These are phyloP conservation scores for Salvia hispanica DNA, from an alignment of 257 asterid species.

Conservation along the genomic window DNA sequence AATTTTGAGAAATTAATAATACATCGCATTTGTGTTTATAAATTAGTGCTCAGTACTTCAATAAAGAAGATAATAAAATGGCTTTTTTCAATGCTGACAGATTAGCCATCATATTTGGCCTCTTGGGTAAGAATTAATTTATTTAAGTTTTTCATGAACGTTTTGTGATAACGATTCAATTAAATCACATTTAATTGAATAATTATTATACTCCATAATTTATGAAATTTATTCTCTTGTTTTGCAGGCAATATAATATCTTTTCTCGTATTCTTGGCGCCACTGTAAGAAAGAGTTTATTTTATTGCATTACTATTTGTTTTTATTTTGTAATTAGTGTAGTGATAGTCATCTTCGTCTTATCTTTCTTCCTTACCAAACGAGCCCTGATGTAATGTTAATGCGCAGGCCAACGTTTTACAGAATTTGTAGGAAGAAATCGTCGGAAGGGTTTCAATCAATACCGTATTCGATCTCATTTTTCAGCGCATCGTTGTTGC, in stretches of 20 bases:
- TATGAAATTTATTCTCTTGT: not conserved
- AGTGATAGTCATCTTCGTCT: not conserved
- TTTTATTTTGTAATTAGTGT: not conserved
- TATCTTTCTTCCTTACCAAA: too few relatives aligned
- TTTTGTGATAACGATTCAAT: not conserved
- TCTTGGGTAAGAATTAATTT: slow-evolving; percentile 44
- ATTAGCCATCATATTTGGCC: slow-evolving; percentile 60
- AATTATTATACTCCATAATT: too few relatives aligned
- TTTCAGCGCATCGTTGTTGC: slow-evolving; percentile 57
- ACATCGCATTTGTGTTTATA: not conserved
- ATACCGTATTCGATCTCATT: slow-evolving; percentile 64
- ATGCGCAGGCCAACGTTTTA: slow-evolving; percentile 59
- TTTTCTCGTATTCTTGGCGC: slow-evolving; percentile 65
- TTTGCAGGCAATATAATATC: slow-evolving; percentile 58
- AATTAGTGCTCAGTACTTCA: not conserved
- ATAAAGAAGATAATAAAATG: slow-evolving; percentile 29
- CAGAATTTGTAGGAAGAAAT: slow-evolving; percentile 55
- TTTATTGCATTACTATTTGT: not conserved
- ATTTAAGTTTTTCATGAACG: not conserved
- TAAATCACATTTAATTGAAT: too few relatives aligned
- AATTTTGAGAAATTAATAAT: not conserved
- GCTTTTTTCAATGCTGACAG: slow-evolving; percentile 38
- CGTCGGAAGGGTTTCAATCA: slow-evolving; percentile 61
- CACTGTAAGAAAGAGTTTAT: slow-evolving; percentile 46
- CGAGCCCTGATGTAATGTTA: not conserved